Evolutionary conservation across 768 basidiomycete genomes (phyloP).

Genomic region (Kwoniella sp.): DNA sequence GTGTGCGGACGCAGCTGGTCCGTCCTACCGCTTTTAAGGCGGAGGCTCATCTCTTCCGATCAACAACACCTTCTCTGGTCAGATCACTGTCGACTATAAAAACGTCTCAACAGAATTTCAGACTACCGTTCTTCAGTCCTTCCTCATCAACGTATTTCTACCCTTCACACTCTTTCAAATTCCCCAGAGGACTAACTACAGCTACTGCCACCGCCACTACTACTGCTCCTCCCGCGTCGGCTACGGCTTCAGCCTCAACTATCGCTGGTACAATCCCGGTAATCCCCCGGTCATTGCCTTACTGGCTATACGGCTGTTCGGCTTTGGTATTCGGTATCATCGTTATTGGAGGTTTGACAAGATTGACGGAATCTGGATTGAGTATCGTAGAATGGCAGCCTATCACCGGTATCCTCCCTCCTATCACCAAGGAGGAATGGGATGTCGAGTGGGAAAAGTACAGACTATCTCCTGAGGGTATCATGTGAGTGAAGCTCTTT

Average conservation of each 20-base stretch:
- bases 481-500: conserved; percentile 68
- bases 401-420: conserved; percentile 83
- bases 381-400: conserved; percentile 99
- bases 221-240: not conserved
- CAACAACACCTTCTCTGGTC: not conserved
- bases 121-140: conserved; percentile 25
- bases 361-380: conserved; percentile 93
- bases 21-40: not conserved
- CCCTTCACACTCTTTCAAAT: conserved; percentile 21
- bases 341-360: conserved; percentile 92
- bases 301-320: conserved; percentile 84
- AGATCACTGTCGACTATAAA: not conserved
- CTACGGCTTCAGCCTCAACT: not conserved
- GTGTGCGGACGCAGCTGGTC: not conserved
- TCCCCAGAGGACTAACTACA: conserved; percentile 13
- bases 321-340: conserved; percentile 86
- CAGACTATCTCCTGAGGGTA: conserved; percentile 91
- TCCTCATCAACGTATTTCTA: conserved; percentile 22
- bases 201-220: conserved; percentile 4
- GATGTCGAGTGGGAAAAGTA: conserved; percentile 84
- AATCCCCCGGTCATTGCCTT: conserved; percentile 60
- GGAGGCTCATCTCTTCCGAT: not conserved
- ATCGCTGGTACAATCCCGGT: not conserved
- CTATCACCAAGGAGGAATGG: conserved; percentile 76
- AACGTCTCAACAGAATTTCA: conserved; percentile 8